phyloP scores from a whole-genome alignment of 225 moss, liverwort and hornwort species.

The Bryum argenteum region DNA sequence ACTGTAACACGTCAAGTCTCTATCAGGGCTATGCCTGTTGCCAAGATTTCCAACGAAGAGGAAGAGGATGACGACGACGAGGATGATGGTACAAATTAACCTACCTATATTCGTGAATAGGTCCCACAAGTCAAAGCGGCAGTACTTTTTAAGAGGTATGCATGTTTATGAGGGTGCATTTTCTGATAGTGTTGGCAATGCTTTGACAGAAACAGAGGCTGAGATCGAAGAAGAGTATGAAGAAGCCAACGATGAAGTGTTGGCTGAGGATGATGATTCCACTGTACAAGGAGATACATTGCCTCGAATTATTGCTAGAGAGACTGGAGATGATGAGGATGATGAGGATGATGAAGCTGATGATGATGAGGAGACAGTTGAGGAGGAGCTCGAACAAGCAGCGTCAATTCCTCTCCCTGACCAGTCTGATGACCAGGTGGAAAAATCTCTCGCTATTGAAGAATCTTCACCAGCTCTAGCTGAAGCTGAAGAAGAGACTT shows the following conservation, averaged over 20 bases:
- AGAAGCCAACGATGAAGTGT: slow-evolving; percentile 51
- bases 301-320: slow-evolving; percentile 51
- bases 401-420: slow-evolving; percentile 29
- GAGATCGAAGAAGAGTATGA: slow-evolving; percentile 52
- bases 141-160: neutral
- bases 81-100: slow-evolving; percentile 27
- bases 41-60: slow-evolving; percentile 55
- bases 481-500: slow-evolving; percentile 17
- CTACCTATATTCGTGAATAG: no score
- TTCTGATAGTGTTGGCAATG: slow-evolving; percentile 3
- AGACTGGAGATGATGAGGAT: slow-evolving; percentile 38
- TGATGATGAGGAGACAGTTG: neutral
- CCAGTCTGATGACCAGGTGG: slow-evolving; percentile 26
- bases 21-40: slow-evolving; percentile 63
- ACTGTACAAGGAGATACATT: slow-evolving; percentile 11
- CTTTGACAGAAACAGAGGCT: slow-evolving; percentile 33
- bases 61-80: slow-evolving; percentile 45
- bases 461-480: slow-evolving; percentile 1
- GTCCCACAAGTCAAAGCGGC: neutral
- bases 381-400: slow-evolving; percentile 32
- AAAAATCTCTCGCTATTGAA: slow-evolving; percentile 12
- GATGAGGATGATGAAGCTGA: slow-evolving; percentile 13
- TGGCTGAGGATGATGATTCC: slow-evolving; percentile 42
- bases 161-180: neutral
- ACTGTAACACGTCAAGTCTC: slow-evolving; percentile 6